phyloP scores from a whole-genome alignment of 352 stramenopile species.

The Pythium scleroteichum region DNA sequence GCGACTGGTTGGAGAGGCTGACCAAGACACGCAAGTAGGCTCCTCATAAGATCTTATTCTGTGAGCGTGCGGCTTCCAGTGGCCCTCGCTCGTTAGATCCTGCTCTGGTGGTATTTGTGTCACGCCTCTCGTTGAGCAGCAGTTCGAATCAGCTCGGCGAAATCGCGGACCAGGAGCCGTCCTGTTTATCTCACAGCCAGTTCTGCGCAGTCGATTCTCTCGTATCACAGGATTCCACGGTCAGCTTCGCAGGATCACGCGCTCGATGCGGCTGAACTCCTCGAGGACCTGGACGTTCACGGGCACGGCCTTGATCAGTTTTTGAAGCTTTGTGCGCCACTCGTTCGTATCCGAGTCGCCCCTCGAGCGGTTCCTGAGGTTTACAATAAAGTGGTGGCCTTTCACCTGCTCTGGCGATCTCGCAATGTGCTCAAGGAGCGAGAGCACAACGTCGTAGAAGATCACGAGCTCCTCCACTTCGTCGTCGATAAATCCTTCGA shows the following conservation, averaged over 20 bases:
- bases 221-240: not conserved
- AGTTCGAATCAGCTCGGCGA: too few species aligned
- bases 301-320: conserved; percentile 1
- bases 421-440: conserved; percentile 8
- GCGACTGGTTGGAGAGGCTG: not conserved
- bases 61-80: too few species aligned
- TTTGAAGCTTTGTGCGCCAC: conserved; percentile 10
- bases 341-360: conserved; percentile 17
- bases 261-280: conserved; percentile 16
- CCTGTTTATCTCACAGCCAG: too few species aligned
- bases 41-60: too few species aligned
- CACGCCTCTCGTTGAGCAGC: too few species aligned
- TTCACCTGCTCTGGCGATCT: not conserved
- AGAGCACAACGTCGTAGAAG: conserved; percentile 23
- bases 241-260: conserved; percentile 2
- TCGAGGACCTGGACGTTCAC: conserved; percentile 11
- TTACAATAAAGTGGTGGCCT: conserved; percentile 8
- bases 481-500: conserved; percentile 24
- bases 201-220: not conserved
- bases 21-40: too few species aligned
- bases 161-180: too few species aligned
- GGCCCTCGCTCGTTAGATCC: too few species aligned
- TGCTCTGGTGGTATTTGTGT: too few species aligned
- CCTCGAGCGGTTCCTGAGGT: conserved; percentile 19
- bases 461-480: conserved; percentile 22